phyloP scores from a whole-genome alignment of 345 rosid genomes.

The Trapa bicornis region DNA sequence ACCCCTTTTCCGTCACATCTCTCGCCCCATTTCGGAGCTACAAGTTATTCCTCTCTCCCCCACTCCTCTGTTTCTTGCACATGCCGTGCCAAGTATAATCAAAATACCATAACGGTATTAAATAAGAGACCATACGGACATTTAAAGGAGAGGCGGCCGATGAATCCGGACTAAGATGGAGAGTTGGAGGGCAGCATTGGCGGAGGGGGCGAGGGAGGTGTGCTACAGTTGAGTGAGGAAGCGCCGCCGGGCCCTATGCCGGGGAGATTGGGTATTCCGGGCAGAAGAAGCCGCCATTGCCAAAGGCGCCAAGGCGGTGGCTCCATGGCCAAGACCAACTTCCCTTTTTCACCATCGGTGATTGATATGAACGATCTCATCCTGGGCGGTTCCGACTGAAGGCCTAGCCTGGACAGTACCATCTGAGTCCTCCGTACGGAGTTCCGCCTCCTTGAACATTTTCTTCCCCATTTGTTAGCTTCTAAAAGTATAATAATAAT shows the following conservation, averaged over 20 bases:
- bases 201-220: conserved; percentile 21
- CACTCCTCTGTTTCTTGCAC: neutral
- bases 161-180: conserved; percentile 37
- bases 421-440: conserved; percentile 30
- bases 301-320: conserved; percentile 55
- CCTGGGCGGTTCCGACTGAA: conserved; percentile 3
- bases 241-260: conserved; percentile 86
- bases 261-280: conserved; percentile 80
- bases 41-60: neutral
- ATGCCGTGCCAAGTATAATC: neutral
- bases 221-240: conserved; percentile 77
- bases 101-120: neutral
- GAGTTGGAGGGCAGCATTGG: conserved; percentile 7
- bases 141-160: neutral
- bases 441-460: conserved; percentile 10
- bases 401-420: conserved; percentile 43
- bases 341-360: conserved; percentile 12
- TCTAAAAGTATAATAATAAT: neutral
- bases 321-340: conserved; percentile 74
- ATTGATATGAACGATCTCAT: neutral
- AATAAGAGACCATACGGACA: neutral
- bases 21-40: neutral
- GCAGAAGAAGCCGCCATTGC: conserved; percentile 71
- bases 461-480: neutral
- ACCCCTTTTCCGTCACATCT: no score